Evolutionary conservation across 2,329 filamentous ascomycete genomes (phyloP).

Genomic region (Byssothecium circinans): DNA sequence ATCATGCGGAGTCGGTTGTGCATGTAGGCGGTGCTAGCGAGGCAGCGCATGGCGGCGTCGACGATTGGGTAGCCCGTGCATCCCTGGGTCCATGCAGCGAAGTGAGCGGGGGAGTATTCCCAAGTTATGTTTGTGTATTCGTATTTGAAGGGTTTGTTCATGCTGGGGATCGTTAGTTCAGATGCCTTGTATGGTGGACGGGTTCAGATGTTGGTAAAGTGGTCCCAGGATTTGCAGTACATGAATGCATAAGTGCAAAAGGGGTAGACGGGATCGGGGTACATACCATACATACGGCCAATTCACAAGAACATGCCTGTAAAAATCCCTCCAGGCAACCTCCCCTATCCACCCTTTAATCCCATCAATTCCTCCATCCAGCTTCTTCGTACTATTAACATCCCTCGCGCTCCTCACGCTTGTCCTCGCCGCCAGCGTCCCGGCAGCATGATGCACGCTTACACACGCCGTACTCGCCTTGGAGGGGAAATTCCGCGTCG

Average conservation of each 20-base stretch:
- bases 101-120: conserved; percentile 60
- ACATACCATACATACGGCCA: conserved; percentile 80
- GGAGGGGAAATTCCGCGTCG: conserved; percentile 48
- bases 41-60: conserved; percentile 56
- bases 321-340: conserved; percentile 57
- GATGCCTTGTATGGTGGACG: background rate
- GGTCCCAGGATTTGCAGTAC: too few species aligned
- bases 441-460: conserved; percentile 49
- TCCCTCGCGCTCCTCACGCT: conserved; percentile 56
- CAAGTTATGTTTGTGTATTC: conserved; percentile 81
- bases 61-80: conserved; percentile 52
- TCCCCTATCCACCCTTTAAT: conserved; percentile 53
- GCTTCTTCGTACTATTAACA: conserved; percentile 51
- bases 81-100: conserved; percentile 65
- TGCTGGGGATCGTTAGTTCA: conserved; percentile 47
- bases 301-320: conserved; percentile 68
- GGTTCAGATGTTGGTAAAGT: background rate
- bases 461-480: conserved; percentile 45
- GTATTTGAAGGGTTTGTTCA: conserved; percentile 79
- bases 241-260: too few species aligned
- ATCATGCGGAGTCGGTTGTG: conserved; percentile 58
- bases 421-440: conserved; percentile 50
- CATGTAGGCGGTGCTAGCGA: conserved; percentile 55
- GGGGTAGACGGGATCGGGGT: background rate
- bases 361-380: conserved; percentile 53